phyloP scores from a whole-genome alignment of 2,329 filamentous ascomycete genomes.

The Apiospora arundinis region DNA sequence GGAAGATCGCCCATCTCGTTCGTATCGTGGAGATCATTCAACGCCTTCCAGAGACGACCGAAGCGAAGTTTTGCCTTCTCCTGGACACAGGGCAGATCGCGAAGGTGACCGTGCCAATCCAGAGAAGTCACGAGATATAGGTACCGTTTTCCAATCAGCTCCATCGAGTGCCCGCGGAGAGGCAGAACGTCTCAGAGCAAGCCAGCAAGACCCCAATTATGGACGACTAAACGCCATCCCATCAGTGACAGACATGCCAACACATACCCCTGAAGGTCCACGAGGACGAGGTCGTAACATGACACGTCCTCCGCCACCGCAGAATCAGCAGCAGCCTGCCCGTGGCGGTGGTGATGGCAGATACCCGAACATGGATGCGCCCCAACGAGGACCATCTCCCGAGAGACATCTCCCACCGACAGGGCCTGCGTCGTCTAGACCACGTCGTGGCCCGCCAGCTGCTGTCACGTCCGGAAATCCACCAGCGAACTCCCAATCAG shows the following conservation, averaged over 20 bases:
- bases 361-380: slow-evolving; percentile 46
- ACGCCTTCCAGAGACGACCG: slow-evolving; percentile 39
- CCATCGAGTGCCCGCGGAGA: slow-evolving; percentile 48
- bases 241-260: slow-evolving; percentile 46
- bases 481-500: slow-evolving; percentile 34
- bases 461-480: slow-evolving; percentile 29
- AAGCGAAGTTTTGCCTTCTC: slow-evolving; percentile 35
- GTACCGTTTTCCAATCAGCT: slow-evolving; percentile 44
- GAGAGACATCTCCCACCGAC: slow-evolving; percentile 58
- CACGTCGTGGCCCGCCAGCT: slow-evolving; percentile 48
- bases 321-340: slow-evolving; percentile 43
- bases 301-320: slow-evolving; percentile 41
- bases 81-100: slow-evolving; percentile 41
- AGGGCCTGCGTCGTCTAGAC: slow-evolving; percentile 57
- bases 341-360: slow-evolving; percentile 53
- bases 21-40: slow-evolving; percentile 46
- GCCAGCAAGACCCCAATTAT: slow-evolving; percentile 66
- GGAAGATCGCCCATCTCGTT: slow-evolving; percentile 56
- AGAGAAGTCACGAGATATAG: slow-evolving; percentile 50
- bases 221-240: slow-evolving; percentile 64
- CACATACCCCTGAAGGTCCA: slow-evolving; percentile 59
- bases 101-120: slow-evolving; percentile 47
- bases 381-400: slow-evolving; percentile 50
- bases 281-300: slow-evolving; percentile 55
- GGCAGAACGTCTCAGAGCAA: slow-evolving; percentile 55